These are phyloP conservation scores for Penicillium desertorum DNA, from an alignment of 495 filamentous ascomycete genomes.

Conservation along the genomic window DNA sequence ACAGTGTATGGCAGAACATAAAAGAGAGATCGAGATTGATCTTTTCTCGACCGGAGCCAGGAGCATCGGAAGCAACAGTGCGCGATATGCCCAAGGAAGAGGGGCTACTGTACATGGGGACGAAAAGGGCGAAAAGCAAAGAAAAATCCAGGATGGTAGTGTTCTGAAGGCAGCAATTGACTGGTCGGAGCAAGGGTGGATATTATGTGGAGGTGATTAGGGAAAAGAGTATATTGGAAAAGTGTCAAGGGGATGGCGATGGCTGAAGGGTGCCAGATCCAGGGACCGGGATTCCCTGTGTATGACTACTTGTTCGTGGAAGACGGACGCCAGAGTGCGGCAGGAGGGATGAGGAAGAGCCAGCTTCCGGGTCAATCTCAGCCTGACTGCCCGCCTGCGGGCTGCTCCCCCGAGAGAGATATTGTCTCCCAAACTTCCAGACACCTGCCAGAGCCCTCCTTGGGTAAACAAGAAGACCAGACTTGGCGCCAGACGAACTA, in stretches of 20 bases:
- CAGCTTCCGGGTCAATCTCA: slow-evolving; percentile 7
- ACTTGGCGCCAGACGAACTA: not conserved
- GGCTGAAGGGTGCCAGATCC: not conserved
- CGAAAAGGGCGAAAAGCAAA: not conserved
- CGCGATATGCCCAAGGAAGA: not conserved
- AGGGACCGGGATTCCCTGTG: not conserved
- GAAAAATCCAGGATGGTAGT: not conserved
- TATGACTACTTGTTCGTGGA: slow-evolving; percentile 10
- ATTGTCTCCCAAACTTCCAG: slow-evolving; percentile 33
- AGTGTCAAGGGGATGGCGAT: slow-evolving; percentile 12
- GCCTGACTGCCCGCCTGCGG: slow-evolving; percentile 20
- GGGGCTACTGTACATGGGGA: slow-evolving; percentile 3
- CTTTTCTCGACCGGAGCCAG: not conserved
- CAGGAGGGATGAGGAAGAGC: slow-evolving; percentile 23
- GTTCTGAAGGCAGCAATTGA: not conserved
- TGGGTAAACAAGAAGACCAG: slow-evolving; percentile 35
- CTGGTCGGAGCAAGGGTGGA: not conserved
- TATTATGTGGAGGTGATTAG: not conserved
- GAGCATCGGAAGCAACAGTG: not conserved
- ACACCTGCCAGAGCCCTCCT: slow-evolving; percentile 29
- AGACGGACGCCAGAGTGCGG: slow-evolving; percentile 10
- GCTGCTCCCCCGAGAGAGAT: slow-evolving; percentile 30
- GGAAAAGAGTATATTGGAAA: not conserved
- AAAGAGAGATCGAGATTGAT: not conserved
- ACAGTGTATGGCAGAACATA: slow-evolving; percentile 2